Percentiles rank a stretch among this genome's conserved stretches.
Conservation (phyloP, 176 grass and related monocot genomes). For the Aechmea fasciata region DNA sequence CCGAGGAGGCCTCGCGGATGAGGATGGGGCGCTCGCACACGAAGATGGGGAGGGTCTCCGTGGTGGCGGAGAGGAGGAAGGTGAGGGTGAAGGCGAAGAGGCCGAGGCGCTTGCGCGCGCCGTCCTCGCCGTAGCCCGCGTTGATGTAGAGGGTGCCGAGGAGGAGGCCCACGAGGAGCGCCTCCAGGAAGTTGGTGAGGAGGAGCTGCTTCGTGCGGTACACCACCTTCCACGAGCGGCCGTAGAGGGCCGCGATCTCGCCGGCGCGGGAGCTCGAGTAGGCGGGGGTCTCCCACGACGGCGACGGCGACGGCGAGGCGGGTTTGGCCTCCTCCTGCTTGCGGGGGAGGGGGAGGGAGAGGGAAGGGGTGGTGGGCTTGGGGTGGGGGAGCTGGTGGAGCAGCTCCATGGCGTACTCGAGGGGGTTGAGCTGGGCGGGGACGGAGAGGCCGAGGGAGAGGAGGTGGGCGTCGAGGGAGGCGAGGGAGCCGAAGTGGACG, state of each 20-base stretch:
- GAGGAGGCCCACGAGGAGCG: slow-evolving; percentile 53
- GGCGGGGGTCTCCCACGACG: neutral
- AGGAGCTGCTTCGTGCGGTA: slow-evolving; percentile 90
- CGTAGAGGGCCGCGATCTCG: slow-evolving; percentile 49
- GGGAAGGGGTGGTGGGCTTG: slow-evolving; percentile 7
- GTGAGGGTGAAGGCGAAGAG: slow-evolving; percentile 97
- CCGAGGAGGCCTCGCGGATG: slow-evolving; percentile 58
- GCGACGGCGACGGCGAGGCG: too few species aligned
- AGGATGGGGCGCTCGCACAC: slow-evolving; percentile 84
- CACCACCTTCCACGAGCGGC: slow-evolving; percentile 79
- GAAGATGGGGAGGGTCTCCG: slow-evolving; percentile 82
- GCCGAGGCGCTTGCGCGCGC: slow-evolving; percentile 64
- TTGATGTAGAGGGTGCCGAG: slow-evolving; percentile 91
- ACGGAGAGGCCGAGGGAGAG: slow-evolving; percentile 47
- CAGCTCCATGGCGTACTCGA: slow-evolving; percentile 86
- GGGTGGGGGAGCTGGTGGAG: slow-evolving; percentile 57
- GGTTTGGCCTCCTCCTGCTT: neutral
- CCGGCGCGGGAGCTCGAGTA: slow-evolving; percentile 43
- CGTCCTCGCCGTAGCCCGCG: slow-evolving; percentile 48
- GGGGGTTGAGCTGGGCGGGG: slow-evolving; percentile 70
- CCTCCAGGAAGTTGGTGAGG: slow-evolving; percentile 66
- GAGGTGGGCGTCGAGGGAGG: slow-evolving; percentile 56
- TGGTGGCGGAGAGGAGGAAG: slow-evolving; percentile 81
- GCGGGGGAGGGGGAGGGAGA: slow-evolving; percentile 19
- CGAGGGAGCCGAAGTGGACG: slow-evolving; percentile 70